A percentile compares a stretch with the other conserved stretches of the same genome.
Evolutionary conservation across 2,329 filamentous ascomycete species (phyloP).

Genomic region (Aspergillus intermedius): DNA sequence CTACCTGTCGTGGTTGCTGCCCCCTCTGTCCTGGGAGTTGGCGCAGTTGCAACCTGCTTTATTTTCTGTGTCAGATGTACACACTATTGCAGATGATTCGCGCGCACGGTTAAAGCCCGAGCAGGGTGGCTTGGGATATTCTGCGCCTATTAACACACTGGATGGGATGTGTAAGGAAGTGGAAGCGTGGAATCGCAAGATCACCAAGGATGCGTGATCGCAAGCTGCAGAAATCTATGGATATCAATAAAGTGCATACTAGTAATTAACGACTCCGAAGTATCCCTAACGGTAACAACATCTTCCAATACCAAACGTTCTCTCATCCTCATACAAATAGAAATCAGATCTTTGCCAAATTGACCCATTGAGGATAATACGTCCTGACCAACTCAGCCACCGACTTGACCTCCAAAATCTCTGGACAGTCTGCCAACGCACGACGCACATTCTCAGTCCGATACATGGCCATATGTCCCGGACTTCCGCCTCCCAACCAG

Average conservation of each 20-base stretch:
- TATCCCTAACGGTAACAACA: too few species aligned
- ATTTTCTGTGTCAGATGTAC: constrained; percentile 24
- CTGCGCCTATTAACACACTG: constrained; percentile 23
- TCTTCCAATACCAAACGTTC: too few species aligned
- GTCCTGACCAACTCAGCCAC: constrained; percentile 3
- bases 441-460: constrained; percentile 4
- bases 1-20: constrained; percentile 20
- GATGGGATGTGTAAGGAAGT: constrained; percentile 29
- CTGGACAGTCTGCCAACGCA: constrained; percentile 2
- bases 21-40: constrained; percentile 19
- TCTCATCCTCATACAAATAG: too few species aligned
- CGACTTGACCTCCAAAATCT: constrained; percentile 1
- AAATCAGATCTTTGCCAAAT: background rate
- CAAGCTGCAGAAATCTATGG: too few species aligned
- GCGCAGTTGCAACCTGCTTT: constrained; percentile 26
- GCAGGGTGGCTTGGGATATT: constrained; percentile 28
- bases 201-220: background rate
- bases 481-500: constrained; percentile 3
- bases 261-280: too few species aligned
- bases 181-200: constrained; percentile 26
- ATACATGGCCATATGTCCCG: constrained; percentile 1
- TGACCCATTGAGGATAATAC: constrained; percentile 3
- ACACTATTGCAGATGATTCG: constrained; percentile 24
- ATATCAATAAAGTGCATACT: too few species aligned
- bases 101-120: constrained; percentile 20